Evolutionary conservation across 257 asterid species (phyloP).

Genomic region (Fraxinus anomala): DNA sequence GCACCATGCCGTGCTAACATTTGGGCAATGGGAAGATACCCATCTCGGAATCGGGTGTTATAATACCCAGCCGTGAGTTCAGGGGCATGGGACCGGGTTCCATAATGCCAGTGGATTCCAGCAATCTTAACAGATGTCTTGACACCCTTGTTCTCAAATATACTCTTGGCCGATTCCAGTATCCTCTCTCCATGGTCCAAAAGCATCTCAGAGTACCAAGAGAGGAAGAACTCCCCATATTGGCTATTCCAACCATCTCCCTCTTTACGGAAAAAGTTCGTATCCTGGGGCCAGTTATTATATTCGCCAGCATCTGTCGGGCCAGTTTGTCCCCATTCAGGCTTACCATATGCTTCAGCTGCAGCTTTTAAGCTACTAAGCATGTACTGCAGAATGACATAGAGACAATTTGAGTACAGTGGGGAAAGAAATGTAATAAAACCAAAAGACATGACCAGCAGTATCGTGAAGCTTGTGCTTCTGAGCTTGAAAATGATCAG

Average conservation of each 20-base stretch:
- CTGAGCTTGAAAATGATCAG: no score
- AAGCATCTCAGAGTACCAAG: constrained; percentile 89
- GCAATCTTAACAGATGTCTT: constrained; percentile 85
- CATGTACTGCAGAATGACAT: constrained; percentile 66
- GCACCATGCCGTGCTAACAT: constrained; percentile 87
- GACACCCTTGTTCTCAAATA: constrained; percentile 49
- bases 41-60: constrained; percentile 76
- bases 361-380: constrained; percentile 79
- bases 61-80: constrained; percentile 95
- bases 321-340: constrained; percentile 87
- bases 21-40: constrained; percentile 85
- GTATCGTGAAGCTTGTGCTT: no score
- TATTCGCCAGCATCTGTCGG: constrained; percentile 92
- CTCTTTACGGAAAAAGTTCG: constrained; percentile 83
- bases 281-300: constrained; percentile 98
- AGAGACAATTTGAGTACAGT: background rate
- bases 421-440: background rate
- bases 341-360: constrained; percentile 75
- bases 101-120: constrained; percentile 96
- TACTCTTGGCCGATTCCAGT: constrained; percentile 50
- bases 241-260: constrained; percentile 71
- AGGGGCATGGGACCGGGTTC: constrained; percentile 92
- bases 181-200: constrained; percentile 82
- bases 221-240: constrained; percentile 87
- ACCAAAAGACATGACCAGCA: background rate